Percentiles rank a stretch among this genome's conserved stretches.
Evolutionary conservation across 2,329 filamentous ascomycete species (phyloP).

Genomic region (Xylariaceae sp.): DNA sequence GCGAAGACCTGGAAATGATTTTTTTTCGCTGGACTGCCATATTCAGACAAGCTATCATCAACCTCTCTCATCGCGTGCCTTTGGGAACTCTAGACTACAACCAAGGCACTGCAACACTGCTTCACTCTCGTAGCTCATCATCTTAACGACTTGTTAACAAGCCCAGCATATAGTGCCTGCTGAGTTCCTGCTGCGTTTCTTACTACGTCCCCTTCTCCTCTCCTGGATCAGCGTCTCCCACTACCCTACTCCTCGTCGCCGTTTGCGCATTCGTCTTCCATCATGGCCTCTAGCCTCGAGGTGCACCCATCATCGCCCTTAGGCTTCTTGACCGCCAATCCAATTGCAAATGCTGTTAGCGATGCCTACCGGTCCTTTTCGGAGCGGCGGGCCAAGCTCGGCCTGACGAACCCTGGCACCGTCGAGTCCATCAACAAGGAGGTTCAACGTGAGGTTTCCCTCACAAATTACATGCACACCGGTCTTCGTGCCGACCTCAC

Average conservation of each 20-base stretch:
- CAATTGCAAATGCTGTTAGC: constrained; percentile 70
- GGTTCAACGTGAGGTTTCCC: constrained; percentile 93
- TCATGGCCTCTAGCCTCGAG: constrained; percentile 56
- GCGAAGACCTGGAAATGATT: constrained; percentile 25
- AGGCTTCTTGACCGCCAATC: constrained; percentile 75
- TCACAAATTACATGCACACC: constrained; percentile 96
- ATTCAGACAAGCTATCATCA: constrained; percentile 15
- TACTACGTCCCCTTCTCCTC: constrained; percentile 24
- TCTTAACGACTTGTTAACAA: not conserved
- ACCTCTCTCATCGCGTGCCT: constrained; percentile 4
- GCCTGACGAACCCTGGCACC: constrained; percentile 88
- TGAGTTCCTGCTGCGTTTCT: not conserved
- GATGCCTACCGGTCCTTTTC: constrained; percentile 84
- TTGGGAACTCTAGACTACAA: constrained; percentile 10
- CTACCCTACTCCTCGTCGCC: constrained; percentile 28
- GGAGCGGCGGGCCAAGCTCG: constrained; percentile 84
- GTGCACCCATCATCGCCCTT: constrained; percentile 54
- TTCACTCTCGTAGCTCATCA: not conserved
- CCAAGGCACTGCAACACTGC: not conserved
- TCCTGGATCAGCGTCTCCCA: constrained; percentile 30
- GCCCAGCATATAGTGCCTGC: not conserved
- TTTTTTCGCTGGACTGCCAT: constrained; percentile 24
- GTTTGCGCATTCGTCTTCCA: constrained; percentile 34
- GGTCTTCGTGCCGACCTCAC: constrained; percentile 95
- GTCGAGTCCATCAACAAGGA: constrained; percentile 89